Percentiles rank a stretch among this genome's conserved stretches.
These are phyloP conservation scores for Pythium apleroticum DNA, from an alignment of 352 stramenopile species.

Conservation along the genomic window DNA sequence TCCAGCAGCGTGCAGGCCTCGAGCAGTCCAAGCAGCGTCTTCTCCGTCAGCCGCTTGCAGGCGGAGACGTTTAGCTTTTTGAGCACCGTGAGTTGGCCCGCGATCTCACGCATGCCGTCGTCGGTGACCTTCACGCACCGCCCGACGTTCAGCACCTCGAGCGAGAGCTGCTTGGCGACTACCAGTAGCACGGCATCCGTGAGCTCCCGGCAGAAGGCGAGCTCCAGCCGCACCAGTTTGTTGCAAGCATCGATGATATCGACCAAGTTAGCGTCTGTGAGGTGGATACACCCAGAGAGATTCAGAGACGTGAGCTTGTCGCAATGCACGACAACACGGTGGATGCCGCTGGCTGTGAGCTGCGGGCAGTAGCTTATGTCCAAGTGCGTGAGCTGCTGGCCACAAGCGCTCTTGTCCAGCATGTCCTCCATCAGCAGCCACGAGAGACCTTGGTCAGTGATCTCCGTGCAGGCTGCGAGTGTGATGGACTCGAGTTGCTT, in stretches of 20 bases:
- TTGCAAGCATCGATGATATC: slow-evolving; percentile 68
- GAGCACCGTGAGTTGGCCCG: slow-evolving; percentile 68
- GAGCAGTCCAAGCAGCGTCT: slow-evolving; percentile 48
- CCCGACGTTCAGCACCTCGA: slow-evolving; percentile 71
- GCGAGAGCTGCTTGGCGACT: slow-evolving; percentile 77
- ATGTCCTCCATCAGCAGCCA: slow-evolving; percentile 65
- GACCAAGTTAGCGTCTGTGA: slow-evolving; percentile 70
- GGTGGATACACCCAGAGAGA: slow-evolving; percentile 75
- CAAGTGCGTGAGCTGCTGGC: slow-evolving; percentile 47
- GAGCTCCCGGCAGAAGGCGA: slow-evolving; percentile 85
- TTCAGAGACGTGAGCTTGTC: slow-evolving; percentile 69
- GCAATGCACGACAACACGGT: slow-evolving; percentile 55
- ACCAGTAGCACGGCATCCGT: slow-evolving; percentile 66
- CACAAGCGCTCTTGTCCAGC: slow-evolving; percentile 51
- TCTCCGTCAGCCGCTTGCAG: slow-evolving; percentile 80
- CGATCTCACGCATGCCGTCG: slow-evolving; percentile 77
- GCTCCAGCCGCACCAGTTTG: slow-evolving; percentile 64
- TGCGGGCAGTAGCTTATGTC: slow-evolving; percentile 83
- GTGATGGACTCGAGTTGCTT: slow-evolving; percentile 51
- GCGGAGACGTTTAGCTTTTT: slow-evolving; percentile 66
- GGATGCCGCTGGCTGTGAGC: slow-evolving; percentile 56
- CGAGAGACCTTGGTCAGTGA: slow-evolving; percentile 65
- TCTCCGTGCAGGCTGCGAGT: slow-evolving; percentile 51
- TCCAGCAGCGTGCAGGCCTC: slow-evolving; percentile 60
- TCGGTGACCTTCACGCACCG: slow-evolving; percentile 84